A percentile compares a stretch with the other conserved stretches of the same genome.
These are phyloP conservation scores for Senecio squalidus DNA, from an alignment of 140 eudicot genomes.

Conservation along the genomic window DNA sequence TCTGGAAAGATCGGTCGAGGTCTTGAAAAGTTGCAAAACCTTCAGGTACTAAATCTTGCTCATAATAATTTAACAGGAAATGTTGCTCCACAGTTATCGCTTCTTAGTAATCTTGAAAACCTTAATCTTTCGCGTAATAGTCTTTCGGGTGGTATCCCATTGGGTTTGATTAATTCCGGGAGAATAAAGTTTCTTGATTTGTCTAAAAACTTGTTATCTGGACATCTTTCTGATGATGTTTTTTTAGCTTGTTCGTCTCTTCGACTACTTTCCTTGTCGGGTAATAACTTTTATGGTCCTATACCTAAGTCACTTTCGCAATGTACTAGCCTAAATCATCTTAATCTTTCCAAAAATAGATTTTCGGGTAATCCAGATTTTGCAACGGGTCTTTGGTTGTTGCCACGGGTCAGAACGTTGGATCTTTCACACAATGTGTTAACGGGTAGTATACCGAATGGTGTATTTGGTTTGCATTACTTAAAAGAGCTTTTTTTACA, in stretches of 20 bases:
- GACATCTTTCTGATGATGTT: slow-evolving; percentile 41
- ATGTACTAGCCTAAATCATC: slow-evolving; percentile 51
- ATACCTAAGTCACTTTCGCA: slow-evolving; percentile 54
- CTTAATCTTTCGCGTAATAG: slow-evolving; percentile 62
- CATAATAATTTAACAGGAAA: slow-evolving; percentile 58
- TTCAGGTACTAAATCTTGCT: slow-evolving; percentile 66
- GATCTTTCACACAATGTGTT: slow-evolving; percentile 66
- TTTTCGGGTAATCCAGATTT: slow-evolving; percentile 61
- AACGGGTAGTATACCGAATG: slow-evolving; percentile 59
- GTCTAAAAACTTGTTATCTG: slow-evolving; percentile 54
- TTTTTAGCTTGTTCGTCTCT: slow-evolving; percentile 47
- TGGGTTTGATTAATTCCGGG: slow-evolving; percentile 24
- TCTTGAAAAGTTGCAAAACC: slow-evolving; percentile 50
- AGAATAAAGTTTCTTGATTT: slow-evolving; percentile 68
- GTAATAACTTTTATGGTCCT: slow-evolving; percentile 60
- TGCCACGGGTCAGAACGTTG: slow-evolving; percentile 61
- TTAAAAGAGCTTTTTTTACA: slow-evolving; percentile 62
- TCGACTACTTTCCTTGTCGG: slow-evolving; percentile 56
- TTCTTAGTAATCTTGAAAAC: slow-evolving; percentile 35
- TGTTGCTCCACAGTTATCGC: slow-evolving; percentile 37
- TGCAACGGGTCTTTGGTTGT: slow-evolving; percentile 36
- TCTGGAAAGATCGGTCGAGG: slow-evolving; percentile 86
- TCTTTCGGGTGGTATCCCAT: slow-evolving; percentile 56
- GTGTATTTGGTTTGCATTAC: slow-evolving; percentile 47
- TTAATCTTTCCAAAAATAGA: slow-evolving; percentile 67